These are phyloP conservation scores for Cercophora scortea DNA, from an alignment of 495 filamentous ascomycete genomes.

Conservation along the genomic window DNA sequence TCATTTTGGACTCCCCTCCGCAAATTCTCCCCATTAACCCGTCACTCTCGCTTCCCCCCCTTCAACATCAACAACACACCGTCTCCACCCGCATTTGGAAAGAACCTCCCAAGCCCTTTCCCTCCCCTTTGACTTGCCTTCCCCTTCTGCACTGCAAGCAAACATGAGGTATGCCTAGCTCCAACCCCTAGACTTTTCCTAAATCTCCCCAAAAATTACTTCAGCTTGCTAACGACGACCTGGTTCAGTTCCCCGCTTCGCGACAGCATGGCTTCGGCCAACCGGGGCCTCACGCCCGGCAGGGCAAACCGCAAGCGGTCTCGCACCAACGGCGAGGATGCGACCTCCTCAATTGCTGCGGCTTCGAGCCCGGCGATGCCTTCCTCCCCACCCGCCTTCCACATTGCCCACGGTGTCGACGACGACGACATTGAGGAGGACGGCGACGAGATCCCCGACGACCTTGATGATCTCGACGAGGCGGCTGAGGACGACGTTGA, in stretches of 20 bases:
- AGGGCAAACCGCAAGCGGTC: conserved; percentile 68
- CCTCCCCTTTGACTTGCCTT: background rate
- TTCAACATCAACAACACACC: background rate
- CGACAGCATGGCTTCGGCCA: conserved; percentile 76
- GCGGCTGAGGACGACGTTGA: conserved; percentile 96
- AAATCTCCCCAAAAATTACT: background rate
- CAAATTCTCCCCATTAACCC: background rate
- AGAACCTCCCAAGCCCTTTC: no score
- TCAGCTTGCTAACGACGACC: background rate
- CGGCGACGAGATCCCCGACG: conserved; percentile 50
- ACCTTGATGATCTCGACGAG: conserved; percentile 92
- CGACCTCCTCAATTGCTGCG: conserved; percentile 57
- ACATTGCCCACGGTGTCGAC: conserved; percentile 47
- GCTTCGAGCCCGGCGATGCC: conserved; percentile 47
- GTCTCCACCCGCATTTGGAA: no score
- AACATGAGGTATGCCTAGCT: conserved; percentile 31
- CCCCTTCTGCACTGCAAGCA: background rate
- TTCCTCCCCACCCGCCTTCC: conserved; percentile 44
- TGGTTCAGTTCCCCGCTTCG: conserved; percentile 67
- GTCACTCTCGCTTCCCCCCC: background rate
- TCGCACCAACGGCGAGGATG: conserved; percentile 66
- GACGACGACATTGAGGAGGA: conserved; percentile 54
- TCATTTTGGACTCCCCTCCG: conserved; percentile 7
- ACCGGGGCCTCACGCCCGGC: conserved; percentile 56
- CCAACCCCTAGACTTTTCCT: no score